phyloP scores from a whole-genome alignment of 2,329 filamentous ascomycete genomes.

The Furcasterigmium furcatum region DNA sequence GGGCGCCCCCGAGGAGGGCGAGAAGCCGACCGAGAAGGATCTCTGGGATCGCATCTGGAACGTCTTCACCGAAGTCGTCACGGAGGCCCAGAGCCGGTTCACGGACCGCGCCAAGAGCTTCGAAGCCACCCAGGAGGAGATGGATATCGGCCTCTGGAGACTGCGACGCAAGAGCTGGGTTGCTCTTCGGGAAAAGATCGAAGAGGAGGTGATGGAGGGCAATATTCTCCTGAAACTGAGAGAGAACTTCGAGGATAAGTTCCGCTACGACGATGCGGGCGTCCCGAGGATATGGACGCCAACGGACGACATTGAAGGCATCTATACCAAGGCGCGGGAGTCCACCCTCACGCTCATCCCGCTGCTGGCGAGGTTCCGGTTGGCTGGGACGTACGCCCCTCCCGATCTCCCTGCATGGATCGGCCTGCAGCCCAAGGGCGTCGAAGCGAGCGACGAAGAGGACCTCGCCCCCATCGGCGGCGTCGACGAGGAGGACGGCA shows the following conservation, averaged over 20 bases:
- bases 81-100: slow-evolving; percentile 82
- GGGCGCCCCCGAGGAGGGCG: slow-evolving; percentile 74
- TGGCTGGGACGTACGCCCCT: slow-evolving; percentile 68
- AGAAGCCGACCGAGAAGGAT: slow-evolving; percentile 76
- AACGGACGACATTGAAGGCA: slow-evolving; percentile 92
- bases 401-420: slow-evolving; percentile 86
- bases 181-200: slow-evolving; percentile 83
- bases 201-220: slow-evolving; percentile 97
- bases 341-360: slow-evolving; percentile 90
- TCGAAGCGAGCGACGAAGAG: slow-evolving; percentile 82
- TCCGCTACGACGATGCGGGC: slow-evolving; percentile 92
- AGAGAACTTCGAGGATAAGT: slow-evolving; percentile 99
- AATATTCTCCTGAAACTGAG: slow-evolving; percentile 93
- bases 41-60: slow-evolving; percentile 96
- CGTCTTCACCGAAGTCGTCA: slow-evolving; percentile 77
- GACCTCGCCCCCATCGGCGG: slow-evolving; percentile 87
- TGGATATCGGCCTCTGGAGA: slow-evolving; percentile 89
- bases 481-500: slow-evolving; percentile 90
- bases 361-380: slow-evolving; percentile 78
- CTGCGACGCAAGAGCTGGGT: slow-evolving; percentile 93
- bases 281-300: slow-evolving; percentile 97
- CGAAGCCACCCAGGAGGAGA: slow-evolving; percentile 86
- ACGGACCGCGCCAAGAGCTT: slow-evolving; percentile 88
- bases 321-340: slow-evolving; percentile 89
- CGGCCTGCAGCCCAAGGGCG: slow-evolving; percentile 70